A percentile compares a stretch with the other conserved stretches of the same genome.
These are phyloP conservation scores for Candida odintsovae DNA, from an alignment of 805 yeast species.

Conservation along the genomic window DNA sequence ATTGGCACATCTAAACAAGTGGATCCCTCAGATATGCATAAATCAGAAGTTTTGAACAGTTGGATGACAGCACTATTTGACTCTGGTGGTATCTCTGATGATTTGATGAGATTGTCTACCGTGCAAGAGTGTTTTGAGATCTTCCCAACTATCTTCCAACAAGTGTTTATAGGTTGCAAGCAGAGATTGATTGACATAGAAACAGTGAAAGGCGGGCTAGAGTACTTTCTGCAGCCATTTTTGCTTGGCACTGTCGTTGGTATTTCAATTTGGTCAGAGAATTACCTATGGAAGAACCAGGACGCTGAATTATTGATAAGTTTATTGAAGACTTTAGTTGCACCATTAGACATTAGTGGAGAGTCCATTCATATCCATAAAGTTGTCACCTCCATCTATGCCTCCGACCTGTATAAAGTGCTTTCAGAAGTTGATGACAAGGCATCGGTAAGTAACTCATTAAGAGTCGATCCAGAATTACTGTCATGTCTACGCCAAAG, in stretches of 20 bases:
- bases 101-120: slow-evolving; percentile 59
- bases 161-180: slow-evolving; percentile 58
- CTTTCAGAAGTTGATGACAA: slow-evolving; percentile 10
- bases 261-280: slow-evolving; percentile 45
- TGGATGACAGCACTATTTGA: slow-evolving; percentile 84
- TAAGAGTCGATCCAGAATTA: slow-evolving; percentile 14
- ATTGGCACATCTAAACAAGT: slow-evolving; percentile 24
- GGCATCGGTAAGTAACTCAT: neutral
- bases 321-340: slow-evolving; percentile 34
- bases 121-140: slow-evolving; percentile 62
- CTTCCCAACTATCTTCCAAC: slow-evolving; percentile 70
- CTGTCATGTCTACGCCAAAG: slow-evolving; percentile 11
- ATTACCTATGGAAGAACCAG: slow-evolving; percentile 31
- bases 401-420: slow-evolving; percentile 11
- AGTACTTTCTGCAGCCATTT: slow-evolving; percentile 79
- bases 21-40: slow-evolving; percentile 20
- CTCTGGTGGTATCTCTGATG: slow-evolving; percentile 82
- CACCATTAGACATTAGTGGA: slow-evolving; percentile 38
- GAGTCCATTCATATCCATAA: slow-evolving; percentile 41
- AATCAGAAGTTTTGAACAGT: slow-evolving; percentile 40
- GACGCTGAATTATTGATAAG: slow-evolving; percentile 31
- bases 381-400: slow-evolving; percentile 27
- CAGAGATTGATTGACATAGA: slow-evolving; percentile 51
- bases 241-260: slow-evolving; percentile 52
- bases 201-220: slow-evolving; percentile 70